Percentiles rank a stretch among this genome's conserved stretches.
phyloP scores from a whole-genome alignment of 352 stramenopile species.

The Aphanomyces cochlioides region DNA sequence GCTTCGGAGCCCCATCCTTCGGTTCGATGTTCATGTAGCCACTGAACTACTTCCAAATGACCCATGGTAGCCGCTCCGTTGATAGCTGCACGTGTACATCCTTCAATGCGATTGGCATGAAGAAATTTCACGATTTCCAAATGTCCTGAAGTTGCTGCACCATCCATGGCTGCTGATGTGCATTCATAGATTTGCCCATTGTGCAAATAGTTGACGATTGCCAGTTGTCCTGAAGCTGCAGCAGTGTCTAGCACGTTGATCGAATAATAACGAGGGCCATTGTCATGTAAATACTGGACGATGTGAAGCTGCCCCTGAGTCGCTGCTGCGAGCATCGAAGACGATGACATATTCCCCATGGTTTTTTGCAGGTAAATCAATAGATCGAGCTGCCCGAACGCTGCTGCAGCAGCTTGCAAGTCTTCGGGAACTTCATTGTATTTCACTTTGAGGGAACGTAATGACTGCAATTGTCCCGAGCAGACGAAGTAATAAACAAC shows the following conservation, averaged over 20 bases:
- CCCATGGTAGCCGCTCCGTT: conserved; percentile 8
- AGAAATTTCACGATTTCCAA: conserved; percentile 21
- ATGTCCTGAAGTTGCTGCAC: conserved; percentile 8
- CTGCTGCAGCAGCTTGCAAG: too few relatives aligned
- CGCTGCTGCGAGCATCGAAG: too few relatives aligned
- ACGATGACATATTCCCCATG: too few relatives aligned
- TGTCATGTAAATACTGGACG: too few relatives aligned
- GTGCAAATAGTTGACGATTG: conserved; percentile 1
- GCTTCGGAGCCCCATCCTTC: conserved; percentile 12
- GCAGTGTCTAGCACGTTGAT: neutral
- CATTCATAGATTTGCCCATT: neutral
- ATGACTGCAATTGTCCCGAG: too few relatives aligned
- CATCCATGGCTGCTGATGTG: conserved; percentile 19
- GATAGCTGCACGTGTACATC: conserved; percentile 9
- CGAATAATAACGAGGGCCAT: too few relatives aligned
- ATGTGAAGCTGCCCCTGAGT: too few relatives aligned
- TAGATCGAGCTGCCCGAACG: too few relatives aligned
- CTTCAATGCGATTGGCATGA: neutral
- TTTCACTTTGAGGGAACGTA: too few relatives aligned
- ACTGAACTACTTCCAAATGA: conserved; percentile 17
- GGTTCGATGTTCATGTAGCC: conserved; percentile 5
- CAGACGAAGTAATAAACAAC: too few relatives aligned
- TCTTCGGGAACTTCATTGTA: too few relatives aligned
- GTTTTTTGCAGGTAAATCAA: too few relatives aligned
- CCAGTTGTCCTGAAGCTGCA: conserved; percentile 9